Evolutionary conservation across 106 monocot genomes (phyloP).

Genomic region (Allium cepa): DNA sequence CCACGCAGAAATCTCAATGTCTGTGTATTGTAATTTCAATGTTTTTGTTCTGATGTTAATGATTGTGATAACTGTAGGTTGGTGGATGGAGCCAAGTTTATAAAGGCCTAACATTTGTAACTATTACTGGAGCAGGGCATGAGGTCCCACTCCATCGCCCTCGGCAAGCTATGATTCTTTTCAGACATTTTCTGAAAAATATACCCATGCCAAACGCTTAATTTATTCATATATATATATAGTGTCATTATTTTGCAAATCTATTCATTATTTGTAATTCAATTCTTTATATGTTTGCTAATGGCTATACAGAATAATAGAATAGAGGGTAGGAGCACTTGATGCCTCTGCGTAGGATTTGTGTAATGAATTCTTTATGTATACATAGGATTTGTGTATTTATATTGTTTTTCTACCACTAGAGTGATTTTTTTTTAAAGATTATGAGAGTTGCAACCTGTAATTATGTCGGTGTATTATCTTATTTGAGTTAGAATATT

Average conservation of each 20-base stretch:
- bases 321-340: too few relatives aligned
- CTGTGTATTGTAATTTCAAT: neutral
- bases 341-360: too few relatives aligned
- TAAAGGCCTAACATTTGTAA: conserved; percentile 70
- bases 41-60: neutral
- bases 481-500: too few relatives aligned
- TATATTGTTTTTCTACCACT: too few relatives aligned
- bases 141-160: conserved; percentile 90
- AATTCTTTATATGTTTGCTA: neutral
- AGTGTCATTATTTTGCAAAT: neutral
- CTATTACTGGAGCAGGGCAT: conserved; percentile 77
- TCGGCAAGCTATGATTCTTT: conserved; percentile 67
- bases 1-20: neutral
- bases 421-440: too few relatives aligned
- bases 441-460: too few relatives aligned
- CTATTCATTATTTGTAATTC: neutral
- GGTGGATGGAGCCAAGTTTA: conserved; percentile 96
- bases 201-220: conserved; percentile 43
- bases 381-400: too few relatives aligned
- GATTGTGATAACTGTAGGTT: conserved; percentile 24
- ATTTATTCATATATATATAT: neutral
- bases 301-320: neutral
- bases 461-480: too few relatives aligned
- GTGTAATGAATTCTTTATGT: too few relatives aligned
- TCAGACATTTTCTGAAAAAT: conserved; percentile 77